Evolutionary conservation across 495 filamentous ascomycete genomes (phyloP), one percentile per base, ranked within the genome.

Genomic region (Xylaria nigripes): DNA sequence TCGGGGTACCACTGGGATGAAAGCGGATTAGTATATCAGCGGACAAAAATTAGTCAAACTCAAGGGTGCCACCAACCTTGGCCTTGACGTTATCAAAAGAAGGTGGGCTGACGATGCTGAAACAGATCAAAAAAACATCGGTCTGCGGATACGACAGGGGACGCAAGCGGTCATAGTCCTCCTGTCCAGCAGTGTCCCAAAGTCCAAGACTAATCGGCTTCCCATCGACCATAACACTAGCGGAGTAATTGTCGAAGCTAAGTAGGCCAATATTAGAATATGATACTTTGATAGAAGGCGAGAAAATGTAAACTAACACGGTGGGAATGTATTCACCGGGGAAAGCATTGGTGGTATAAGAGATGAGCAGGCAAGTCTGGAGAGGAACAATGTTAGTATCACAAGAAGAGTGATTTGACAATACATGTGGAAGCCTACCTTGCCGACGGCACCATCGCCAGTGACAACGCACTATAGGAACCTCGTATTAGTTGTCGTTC

Each of bases 301-400:
- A 54, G 50, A 56, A 32, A 45, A n/a, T 52, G 29, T 30, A 46
- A 48, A 84, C 88, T 78, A 75, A 97, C 92, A 97, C 94, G 55
- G 93, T 98, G 61, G 93, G 93, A 67, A 98, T 96, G 68, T 98
- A 98, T 77, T 98, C 93, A 60, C 93, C 93, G 15, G 93, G 93
- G 70, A 98, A 98, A 38, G 93, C 93, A 78, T 98, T 98, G 46
- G 93, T 98, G 36, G 93, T 97, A 70, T 97, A 97, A 18, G 93
- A 97, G 67, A 98, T 98, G 60, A 98, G 85, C 52, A 98, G 86
- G 76, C 93, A 98, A 77, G 93, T 98, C 94, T 97, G 63, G n/a
- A 36, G 50, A n/a, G n/a, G n/a, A 46, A 43, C 45, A 62, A 50
- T 19, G 61, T 75, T 61, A 75, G 68, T 52, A 25, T 47, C 30